Evolutionary conservation across 352 stramenopile species (phyloP).

Genomic region (Phytopythium helicoides): DNA sequence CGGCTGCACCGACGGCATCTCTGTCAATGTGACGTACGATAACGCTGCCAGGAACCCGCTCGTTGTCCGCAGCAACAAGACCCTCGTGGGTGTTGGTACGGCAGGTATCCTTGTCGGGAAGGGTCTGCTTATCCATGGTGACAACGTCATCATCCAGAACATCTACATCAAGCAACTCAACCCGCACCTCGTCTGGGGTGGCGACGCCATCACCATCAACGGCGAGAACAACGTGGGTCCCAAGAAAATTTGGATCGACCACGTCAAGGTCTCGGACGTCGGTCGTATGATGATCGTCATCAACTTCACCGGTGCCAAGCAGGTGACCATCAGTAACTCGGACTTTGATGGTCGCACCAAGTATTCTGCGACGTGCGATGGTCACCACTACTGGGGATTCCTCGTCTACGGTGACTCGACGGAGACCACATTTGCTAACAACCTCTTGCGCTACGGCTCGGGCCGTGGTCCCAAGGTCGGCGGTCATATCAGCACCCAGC

Average conservation of each 20-base stretch:
- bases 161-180: slow-evolving; percentile 47
- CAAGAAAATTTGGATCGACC: slow-evolving; percentile 28
- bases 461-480: slow-evolving; percentile 33
- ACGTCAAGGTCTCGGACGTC: slow-evolving; percentile 23
- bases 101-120: slow-evolving; percentile 12
- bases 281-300: slow-evolving; percentile 21
- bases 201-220: slow-evolving; percentile 22
- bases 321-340: slow-evolving; percentile 18
- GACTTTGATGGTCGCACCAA: slow-evolving; percentile 26
- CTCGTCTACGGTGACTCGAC: slow-evolving; percentile 13
- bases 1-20: slow-evolving; percentile 16
- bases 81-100: slow-evolving; percentile 14
- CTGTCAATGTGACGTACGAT: slow-evolving; percentile 23
- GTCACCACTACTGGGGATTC: slow-evolving; percentile 13
- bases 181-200: slow-evolving; percentile 37
- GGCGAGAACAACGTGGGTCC: slow-evolving; percentile 4
- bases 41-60: slow-evolving; percentile 16
- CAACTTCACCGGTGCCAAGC: slow-evolving; percentile 7
- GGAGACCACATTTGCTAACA: slow-evolving; percentile 10
- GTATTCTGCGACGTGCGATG: too few species aligned
- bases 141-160: slow-evolving; percentile 3
- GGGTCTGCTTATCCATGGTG: slow-evolving; percentile 1
- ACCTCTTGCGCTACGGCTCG: slow-evolving; percentile 21
- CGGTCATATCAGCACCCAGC: slow-evolving; percentile 7
- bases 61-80: slow-evolving; percentile 16